Evolutionary conservation across 2,329 filamentous ascomycete genomes (phyloP), one percentile per base, ranked within the genome.

Genomic region (Phaeomoniella chlamydospora): DNA sequence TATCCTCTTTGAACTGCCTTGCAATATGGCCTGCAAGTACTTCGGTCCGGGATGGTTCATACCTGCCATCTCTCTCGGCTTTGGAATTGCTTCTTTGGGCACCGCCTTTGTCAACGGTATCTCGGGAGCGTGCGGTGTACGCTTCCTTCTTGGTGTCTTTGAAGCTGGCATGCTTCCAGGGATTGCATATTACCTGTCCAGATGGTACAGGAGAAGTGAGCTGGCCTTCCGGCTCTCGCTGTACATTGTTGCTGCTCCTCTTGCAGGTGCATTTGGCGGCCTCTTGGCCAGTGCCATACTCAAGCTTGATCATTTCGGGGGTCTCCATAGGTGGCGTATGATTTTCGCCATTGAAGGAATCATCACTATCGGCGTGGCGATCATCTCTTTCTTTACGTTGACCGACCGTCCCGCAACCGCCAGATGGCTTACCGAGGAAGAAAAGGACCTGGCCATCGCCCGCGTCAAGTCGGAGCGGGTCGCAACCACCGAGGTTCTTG

Each of bases 131-230:
- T 73, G 63, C 26, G 77, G 65, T 11, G 76, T 83, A 0, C 71
- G 80, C 4, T 82, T 84, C 45, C 43, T 82, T 0, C 65, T 82
- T 0, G 30, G 30, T 14, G 16, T 47, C 9, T 47, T 45, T 34
- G 80, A 86, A 54, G 75, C 80, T 0, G 80, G 79, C 5, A 74
- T 85, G 70, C 54, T 84, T 37, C 80, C 80, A 0, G 79, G 80
- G 0, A 80, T 82, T 29, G 77, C 77, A 0, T 85, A 83, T 54
- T 84, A 83, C 46, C 35, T 49, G 31, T 44, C 71, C 1, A 62
- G 78, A 35, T 84, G 78, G 78, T 84, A 83, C 45, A 64, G 76
- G n/a, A 64, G 74, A 18, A 68, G 67, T 34, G 79, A 85, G 53
- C 58, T 84, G 4, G 68, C 73, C 0, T 81, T 81, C 51, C 67